These are phyloP conservation scores for Neurospora africana DNA, from an alignment of 495 filamentous ascomycete genomes.

Conservation along the genomic window DNA sequence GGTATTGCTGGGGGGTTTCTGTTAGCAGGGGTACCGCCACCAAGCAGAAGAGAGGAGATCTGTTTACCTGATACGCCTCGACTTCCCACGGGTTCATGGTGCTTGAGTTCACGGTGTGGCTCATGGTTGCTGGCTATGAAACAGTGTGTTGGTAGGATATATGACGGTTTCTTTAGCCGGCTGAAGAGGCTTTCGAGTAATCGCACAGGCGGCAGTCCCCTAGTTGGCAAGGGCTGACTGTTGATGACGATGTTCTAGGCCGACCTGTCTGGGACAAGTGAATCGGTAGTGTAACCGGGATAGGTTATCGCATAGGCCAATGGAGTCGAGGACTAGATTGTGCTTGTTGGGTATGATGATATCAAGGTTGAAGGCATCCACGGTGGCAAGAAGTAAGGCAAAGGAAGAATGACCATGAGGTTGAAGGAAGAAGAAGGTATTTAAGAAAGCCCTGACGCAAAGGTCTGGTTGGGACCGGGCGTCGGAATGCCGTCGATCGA, in stretches of 20 bases:
- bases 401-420: not conserved
- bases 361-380: slow-evolving; percentile 3
- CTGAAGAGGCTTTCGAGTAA: not conserved
- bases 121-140: not conserved
- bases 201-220: not conserved
- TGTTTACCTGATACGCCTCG: slow-evolving; percentile 11
- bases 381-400: not conserved
- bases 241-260: not conserved
- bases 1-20: not conserved
- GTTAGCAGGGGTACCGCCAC: not conserved
- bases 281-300: slow-evolving; percentile 7
- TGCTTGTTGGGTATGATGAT: not conserved
- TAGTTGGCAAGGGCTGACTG: not conserved
- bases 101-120: not conserved
- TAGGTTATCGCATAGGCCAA: not conserved
- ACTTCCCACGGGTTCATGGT: slow-evolving; percentile 20
- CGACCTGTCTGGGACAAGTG: not conserved
- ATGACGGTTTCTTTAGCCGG: not conserved
- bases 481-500: not conserved
- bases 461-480: not conserved
- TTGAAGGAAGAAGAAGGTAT: slow-evolving; percentile 3
- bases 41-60: not conserved
- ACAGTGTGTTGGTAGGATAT: not conserved
- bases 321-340: not conserved
- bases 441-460: not conserved